A percentile compares a stretch with the other conserved stretches of the same genome.
These are phyloP conservation scores for Yamadazyma jaroonii DNA, from an alignment of 1,139 yeast genomes.

Conservation along the genomic window DNA sequence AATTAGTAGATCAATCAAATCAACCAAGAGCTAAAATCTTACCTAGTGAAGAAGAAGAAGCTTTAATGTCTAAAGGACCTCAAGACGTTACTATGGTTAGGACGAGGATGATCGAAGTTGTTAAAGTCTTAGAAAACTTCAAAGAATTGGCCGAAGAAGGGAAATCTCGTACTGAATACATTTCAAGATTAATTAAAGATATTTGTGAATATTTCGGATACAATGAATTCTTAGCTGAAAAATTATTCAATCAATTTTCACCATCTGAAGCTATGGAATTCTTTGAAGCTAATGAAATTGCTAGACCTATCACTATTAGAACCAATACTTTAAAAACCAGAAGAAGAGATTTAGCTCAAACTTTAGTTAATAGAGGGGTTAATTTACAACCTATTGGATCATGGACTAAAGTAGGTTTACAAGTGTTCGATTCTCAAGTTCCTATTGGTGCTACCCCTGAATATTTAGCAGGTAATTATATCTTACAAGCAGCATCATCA, in stretches of 20 bases:
- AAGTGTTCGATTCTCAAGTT: slow-evolving; percentile 95
- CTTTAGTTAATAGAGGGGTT: slow-evolving; percentile 93
- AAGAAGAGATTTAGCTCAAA: slow-evolving; percentile 94
- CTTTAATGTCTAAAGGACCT: slow-evolving; percentile 48
- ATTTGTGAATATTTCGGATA: slow-evolving; percentile 96
- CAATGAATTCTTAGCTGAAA: slow-evolving; percentile 90
- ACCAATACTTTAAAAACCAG: slow-evolving; percentile 93
- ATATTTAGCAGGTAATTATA: slow-evolving; percentile 96
- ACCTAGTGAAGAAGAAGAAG: slow-evolving; percentile 61
- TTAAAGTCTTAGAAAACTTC: slow-evolving; percentile 93
- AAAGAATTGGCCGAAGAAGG: slow-evolving; percentile 83
- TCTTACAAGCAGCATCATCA: slow-evolving; percentile 97
- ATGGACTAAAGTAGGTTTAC: slow-evolving; percentile 98
- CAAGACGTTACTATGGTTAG: slow-evolving; percentile 79
- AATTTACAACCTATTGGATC: slow-evolving; percentile 95
- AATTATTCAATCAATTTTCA: slow-evolving; percentile 82
- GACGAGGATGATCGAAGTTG: slow-evolving; percentile 93
- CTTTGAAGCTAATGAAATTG: slow-evolving; percentile 96
- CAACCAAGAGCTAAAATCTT: slow-evolving; percentile 73
- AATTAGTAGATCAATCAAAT: slow-evolving; percentile 54
- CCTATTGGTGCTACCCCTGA: slow-evolving; percentile 99
- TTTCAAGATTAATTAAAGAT: slow-evolving; percentile 73
- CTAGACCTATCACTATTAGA: slow-evolving; percentile 94
- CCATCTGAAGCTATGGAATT: slow-evolving; percentile 98
- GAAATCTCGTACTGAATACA: slow-evolving; percentile 77